A percentile compares a stretch with the other conserved stretches of the same genome.
phyloP scores from a whole-genome alignment of 306 rosid species.

The Abrus precatorius region DNA sequence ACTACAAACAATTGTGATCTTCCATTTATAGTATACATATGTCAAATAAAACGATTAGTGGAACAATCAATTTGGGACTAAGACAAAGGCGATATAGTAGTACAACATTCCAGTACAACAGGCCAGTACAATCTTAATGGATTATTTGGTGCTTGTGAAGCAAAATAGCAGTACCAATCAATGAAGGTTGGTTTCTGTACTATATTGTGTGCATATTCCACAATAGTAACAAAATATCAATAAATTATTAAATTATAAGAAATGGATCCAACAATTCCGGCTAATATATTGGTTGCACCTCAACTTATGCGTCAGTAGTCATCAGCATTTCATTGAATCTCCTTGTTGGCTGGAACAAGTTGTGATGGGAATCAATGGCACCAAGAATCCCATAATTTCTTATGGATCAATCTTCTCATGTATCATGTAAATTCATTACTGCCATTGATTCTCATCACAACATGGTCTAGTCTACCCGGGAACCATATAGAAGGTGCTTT shows the following conservation, averaged over 20 bases:
- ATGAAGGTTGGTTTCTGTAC: too few species aligned
- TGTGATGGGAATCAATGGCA: slow-evolving; percentile 51
- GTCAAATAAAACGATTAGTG: background rate
- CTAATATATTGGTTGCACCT: background rate
- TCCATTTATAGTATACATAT: too few species aligned
- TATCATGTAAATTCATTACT: background rate
- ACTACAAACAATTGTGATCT: too few species aligned
- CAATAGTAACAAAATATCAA: background rate
- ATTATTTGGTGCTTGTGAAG: too few species aligned
- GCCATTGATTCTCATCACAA: slow-evolving; percentile 59
- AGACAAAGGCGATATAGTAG: background rate
- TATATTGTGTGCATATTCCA: background rate
- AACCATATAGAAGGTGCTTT: background rate
- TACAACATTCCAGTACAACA: slow-evolving; percentile 28
- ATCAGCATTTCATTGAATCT: background rate
- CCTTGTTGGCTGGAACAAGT: slow-evolving; percentile 40
- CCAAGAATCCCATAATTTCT: background rate
- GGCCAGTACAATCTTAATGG: slow-evolving; percentile 12
- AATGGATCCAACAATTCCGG: background rate
- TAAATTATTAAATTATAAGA: background rate
- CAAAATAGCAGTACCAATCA: too few species aligned
- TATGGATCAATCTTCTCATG: background rate
- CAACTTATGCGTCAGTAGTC: background rate
- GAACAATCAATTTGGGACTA: background rate
- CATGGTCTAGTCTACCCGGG: slow-evolving; percentile 40